phyloP scores from a whole-genome alignment of 768 basidiomycete genomes.

The Mycena vitilis region DNA sequence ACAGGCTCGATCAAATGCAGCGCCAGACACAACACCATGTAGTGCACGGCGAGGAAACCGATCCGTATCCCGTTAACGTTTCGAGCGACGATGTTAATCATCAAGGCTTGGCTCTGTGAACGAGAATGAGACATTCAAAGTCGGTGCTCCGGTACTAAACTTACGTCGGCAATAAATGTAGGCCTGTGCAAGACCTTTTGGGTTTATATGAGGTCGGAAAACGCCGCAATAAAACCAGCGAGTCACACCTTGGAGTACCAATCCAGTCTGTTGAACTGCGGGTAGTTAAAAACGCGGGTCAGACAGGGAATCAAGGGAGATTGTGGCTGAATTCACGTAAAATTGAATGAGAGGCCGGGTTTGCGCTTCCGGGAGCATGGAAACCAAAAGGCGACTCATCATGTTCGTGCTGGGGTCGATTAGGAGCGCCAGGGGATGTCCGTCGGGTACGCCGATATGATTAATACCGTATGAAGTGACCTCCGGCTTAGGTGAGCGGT shows the following conservation, averaged over 20 bases:
- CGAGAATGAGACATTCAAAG: not conserved
- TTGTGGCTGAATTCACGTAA: slow-evolving; percentile 32
- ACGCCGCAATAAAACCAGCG: not conserved
- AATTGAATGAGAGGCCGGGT: slow-evolving; percentile 37
- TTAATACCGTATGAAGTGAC: slow-evolving; percentile 10
- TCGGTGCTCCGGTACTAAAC: not conserved
- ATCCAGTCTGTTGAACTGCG: slow-evolving; percentile 35
- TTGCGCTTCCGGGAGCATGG: slow-evolving; percentile 35
- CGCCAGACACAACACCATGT: slow-evolving; percentile 41
- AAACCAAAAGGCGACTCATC: slow-evolving; percentile 30
- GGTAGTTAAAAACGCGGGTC: not conserved
- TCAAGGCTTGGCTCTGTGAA: slow-evolving; percentile 14
- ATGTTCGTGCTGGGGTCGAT: slow-evolving; percentile 39
- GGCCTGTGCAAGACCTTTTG: slow-evolving; percentile 39
- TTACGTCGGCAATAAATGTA: slow-evolving; percentile 39
- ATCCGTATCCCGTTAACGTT: slow-evolving; percentile 24
- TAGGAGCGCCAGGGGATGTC: slow-evolving; percentile 40
- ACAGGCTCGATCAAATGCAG: slow-evolving; percentile 40
- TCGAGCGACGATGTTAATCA: slow-evolving; percentile 13
- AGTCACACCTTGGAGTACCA: slow-evolving; percentile 37
- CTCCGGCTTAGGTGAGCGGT: slow-evolving; percentile 10
- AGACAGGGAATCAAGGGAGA: not conserved
- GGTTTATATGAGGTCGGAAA: not conserved
- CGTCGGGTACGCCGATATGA: slow-evolving; percentile 28
- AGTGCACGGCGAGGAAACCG: slow-evolving; percentile 39